Evolutionary conservation across 805 yeast species (phyloP).

Genomic region (Trichomonascus vanleenenianus): DNA sequence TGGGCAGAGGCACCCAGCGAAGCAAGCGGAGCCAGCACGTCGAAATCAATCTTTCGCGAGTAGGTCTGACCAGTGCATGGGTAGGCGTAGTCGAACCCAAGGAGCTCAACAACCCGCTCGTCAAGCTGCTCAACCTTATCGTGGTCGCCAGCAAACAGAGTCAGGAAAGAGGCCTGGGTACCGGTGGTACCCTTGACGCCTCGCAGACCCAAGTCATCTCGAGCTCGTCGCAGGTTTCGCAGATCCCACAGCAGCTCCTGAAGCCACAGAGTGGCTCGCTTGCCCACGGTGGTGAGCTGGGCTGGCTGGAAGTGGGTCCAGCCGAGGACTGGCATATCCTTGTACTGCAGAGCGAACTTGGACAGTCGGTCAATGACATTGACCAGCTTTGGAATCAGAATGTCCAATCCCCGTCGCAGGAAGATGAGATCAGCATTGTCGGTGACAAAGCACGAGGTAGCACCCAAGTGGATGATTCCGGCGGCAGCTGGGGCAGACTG

Average conservation of each 20-base stretch:
- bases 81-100: constrained; percentile 91
- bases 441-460: constrained; percentile 95
- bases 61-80: constrained; percentile 99
- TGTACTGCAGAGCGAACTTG: constrained; percentile 81
- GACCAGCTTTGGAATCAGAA: constrained; percentile 88
- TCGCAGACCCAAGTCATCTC: constrained; percentile 92
- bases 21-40: constrained; percentile 83
- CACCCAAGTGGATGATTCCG: constrained; percentile 96
- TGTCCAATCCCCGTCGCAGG: constrained; percentile 90
- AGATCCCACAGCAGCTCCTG: constrained; percentile 98
- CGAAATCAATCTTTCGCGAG: constrained; percentile 95
- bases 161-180: constrained; percentile 93
- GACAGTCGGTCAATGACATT: constrained; percentile 89
- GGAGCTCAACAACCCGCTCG: constrained; percentile 81
- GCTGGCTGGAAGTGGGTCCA: constrained; percentile 99
- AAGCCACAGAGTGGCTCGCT: constrained; percentile 95
- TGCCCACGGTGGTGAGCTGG: constrained; percentile 96
- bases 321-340: constrained; percentile 93
- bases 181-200: constrained; percentile 99
- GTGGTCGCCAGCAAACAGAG: constrained; percentile 94
- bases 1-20: constrained; percentile 95
- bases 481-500: constrained; percentile 91
- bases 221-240: constrained; percentile 90
- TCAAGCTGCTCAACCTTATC: constrained; percentile 92
- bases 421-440: constrained; percentile 97